Percentiles rank a stretch among this genome's conserved stretches.
Conservation (phyloP, 1,284 basidiomycete genomes). For the Ustilago cynodontis region DNA sequence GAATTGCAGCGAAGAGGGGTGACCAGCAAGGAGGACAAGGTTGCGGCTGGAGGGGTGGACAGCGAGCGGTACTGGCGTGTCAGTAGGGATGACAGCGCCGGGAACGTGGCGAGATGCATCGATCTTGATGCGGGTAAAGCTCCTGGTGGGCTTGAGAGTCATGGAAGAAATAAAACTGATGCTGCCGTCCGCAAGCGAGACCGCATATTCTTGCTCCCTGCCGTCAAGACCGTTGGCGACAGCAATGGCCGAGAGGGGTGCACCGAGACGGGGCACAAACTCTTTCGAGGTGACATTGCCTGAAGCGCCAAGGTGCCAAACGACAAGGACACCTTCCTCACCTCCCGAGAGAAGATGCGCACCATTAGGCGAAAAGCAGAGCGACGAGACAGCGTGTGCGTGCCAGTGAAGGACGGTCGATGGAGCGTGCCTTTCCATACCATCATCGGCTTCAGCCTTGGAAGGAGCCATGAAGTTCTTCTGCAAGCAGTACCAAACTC, state of each 20-base stretch:
- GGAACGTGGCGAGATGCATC: conserved; percentile 59
- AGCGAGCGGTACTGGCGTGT: conserved; percentile 56
- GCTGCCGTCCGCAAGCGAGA: conserved; percentile 85
- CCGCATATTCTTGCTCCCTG: conserved; percentile 85
- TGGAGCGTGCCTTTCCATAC: conserved; percentile 72
- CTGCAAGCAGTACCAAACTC: conserved; percentile 88
- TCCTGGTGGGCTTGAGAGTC: conserved; percentile 79
- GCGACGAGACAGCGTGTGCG: conserved; percentile 89
- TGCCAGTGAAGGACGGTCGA: conserved; percentile 96
- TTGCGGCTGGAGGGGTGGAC: conserved; percentile 61
- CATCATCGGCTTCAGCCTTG: conserved; percentile 42
- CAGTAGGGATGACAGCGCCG: conserved; percentile 12
- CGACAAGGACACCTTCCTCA: conserved; percentile 92
- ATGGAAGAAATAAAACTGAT: conserved; percentile 82
- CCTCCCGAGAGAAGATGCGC: conserved; percentile 94
- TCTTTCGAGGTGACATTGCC: conserved; percentile 57
- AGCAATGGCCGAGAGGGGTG: conserved; percentile 76
- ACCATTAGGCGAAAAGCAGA: conserved; percentile 90
- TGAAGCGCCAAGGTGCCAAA: conserved; percentile 79
- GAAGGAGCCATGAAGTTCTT: conserved; percentile 49
- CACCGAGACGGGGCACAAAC: conserved; percentile 91
- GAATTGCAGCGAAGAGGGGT: conserved; percentile 92
- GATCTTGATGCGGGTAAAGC: conserved; percentile 82
- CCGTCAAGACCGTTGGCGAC: conserved; percentile 75
- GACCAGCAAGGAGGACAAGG: conserved; percentile 85